Conservation (phyloP, 345 rosid species). For the Psidium guajava region DNA sequence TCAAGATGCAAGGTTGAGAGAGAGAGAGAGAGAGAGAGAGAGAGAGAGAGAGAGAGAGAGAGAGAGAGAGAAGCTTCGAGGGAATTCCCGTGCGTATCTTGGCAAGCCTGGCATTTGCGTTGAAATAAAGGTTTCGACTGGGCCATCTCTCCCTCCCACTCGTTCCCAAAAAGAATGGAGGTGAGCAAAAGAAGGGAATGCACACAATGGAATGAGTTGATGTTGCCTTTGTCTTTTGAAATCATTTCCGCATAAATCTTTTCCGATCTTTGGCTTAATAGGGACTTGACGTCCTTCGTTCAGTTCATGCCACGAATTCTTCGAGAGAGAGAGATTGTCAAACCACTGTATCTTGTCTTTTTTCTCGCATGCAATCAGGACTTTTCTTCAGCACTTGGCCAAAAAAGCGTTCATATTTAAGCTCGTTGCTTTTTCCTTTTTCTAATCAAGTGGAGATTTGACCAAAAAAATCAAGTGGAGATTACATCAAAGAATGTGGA, state of each 20-base stretch:
- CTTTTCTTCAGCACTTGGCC: neutral
- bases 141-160: neutral
- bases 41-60: neutral
- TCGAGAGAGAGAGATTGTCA: constrained; percentile 8
- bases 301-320: neutral
- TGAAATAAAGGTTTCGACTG: neutral
- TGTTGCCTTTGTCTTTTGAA: neutral
- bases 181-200: neutral
- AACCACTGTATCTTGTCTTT: constrained; percentile 5
- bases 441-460: neutral
- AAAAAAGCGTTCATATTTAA: neutral
- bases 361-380: constrained; percentile 18
- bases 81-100: neutral
- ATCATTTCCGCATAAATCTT: neutral
- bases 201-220: neutral
- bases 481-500: neutral
- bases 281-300: neutral
- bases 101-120: neutral
- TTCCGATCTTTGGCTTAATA: neutral
- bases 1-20: neutral
- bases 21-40: no score
- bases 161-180: neutral
- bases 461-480: neutral
- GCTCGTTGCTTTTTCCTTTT: neutral
- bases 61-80: neutral